phyloP scores from a whole-genome alignment of 2,329 filamentous ascomycete genomes.

The Neurospora sp. region DNA sequence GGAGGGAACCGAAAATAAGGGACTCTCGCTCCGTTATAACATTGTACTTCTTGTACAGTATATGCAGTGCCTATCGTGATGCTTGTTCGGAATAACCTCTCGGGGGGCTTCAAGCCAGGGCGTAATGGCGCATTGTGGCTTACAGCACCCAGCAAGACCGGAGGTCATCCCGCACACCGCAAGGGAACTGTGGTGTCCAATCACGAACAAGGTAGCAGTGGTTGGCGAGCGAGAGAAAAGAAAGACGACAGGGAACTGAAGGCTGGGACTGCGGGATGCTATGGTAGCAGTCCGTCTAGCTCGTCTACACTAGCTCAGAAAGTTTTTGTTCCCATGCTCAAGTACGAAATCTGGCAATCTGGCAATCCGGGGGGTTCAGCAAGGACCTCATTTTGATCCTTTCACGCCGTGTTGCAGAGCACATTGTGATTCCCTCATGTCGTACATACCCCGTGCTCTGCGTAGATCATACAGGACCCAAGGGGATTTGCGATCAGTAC shows the following conservation, averaged over 20 bases:
- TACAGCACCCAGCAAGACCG: not conserved
- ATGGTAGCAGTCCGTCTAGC: not conserved
- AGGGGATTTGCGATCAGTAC: not conserved
- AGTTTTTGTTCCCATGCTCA: not conserved
- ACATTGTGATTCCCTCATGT: not conserved
- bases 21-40: not conserved
- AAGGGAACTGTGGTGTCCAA: not conserved
- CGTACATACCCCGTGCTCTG: not conserved
- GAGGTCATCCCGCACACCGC: not conserved
- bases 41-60: not conserved
- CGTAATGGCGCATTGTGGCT: not conserved
- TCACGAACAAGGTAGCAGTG: not conserved
- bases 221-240: not conserved
- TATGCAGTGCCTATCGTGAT: not conserved
- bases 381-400: not conserved
- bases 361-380: not conserved
- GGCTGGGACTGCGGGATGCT: not conserved
- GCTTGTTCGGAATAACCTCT: not conserved
- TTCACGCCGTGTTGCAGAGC: not conserved
- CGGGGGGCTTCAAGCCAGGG: not conserved
- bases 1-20: not conserved
- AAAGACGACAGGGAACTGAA: not conserved
- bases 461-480: not conserved
- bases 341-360: not conserved
- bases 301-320: not conserved